A percentile compares a stretch with the other conserved stretches of the same genome.
phyloP scores from a whole-genome alignment of 768 basidiomycete genomes.

The Termitomyces sp. region DNA sequence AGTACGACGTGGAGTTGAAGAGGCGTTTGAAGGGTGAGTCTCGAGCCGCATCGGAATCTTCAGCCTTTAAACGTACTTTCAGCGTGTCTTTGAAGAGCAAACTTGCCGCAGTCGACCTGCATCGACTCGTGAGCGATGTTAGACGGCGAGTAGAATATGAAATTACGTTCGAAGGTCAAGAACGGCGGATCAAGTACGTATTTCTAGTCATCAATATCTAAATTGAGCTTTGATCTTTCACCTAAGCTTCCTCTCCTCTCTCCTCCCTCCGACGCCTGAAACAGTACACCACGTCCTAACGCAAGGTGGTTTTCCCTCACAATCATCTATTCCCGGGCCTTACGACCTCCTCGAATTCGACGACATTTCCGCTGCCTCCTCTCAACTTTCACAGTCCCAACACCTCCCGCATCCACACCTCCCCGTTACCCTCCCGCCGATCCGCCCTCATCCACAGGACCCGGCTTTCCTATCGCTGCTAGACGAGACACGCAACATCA shows the following conservation, averaged over 20 bases:
- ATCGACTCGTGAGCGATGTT: constrained; percentile 68
- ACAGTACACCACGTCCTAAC: constrained; percentile 67
- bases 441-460: constrained; percentile 31
- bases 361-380: constrained; percentile 21
- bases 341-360: constrained; percentile 28
- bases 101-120: constrained; percentile 67
- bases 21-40: constrained; percentile 80
- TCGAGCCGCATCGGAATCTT: not conserved
- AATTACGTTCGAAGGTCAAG: constrained; percentile 56
- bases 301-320: constrained; percentile 55
- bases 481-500: constrained; percentile 60
- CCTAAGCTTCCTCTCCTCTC: constrained; percentile 64
- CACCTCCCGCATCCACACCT: constrained; percentile 15
- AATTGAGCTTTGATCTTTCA: not conserved
- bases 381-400: constrained; percentile 16
- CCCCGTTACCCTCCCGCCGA: constrained; percentile 16
- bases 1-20: constrained; percentile 73
- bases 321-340: constrained; percentile 24
- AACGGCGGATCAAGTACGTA: constrained; percentile 55
- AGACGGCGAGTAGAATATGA: constrained; percentile 76
- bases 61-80: not conserved
- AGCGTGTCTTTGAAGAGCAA: constrained; percentile 86
- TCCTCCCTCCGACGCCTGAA: constrained; percentile 74
- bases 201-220: not conserved
- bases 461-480: constrained; percentile 63